phyloP scores from a whole-genome alignment of 768 basidiomycete species.

The Xerocomellus chrysenteron region DNA sequence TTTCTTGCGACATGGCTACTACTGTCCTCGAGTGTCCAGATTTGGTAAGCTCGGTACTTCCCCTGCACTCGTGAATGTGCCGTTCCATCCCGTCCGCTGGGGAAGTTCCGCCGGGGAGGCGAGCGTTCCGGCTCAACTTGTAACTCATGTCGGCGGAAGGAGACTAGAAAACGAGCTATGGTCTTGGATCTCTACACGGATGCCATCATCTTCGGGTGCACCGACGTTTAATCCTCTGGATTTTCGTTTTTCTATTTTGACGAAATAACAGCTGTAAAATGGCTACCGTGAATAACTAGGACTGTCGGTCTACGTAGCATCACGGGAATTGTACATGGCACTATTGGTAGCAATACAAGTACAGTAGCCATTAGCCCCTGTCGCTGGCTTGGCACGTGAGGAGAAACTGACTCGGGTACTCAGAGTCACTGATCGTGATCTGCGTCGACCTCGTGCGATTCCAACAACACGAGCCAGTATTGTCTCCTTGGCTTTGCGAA shows the following conservation, averaged over 20 bases:
- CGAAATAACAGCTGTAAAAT: too few species aligned
- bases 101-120: conserved; percentile 18
- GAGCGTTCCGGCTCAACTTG: conserved; percentile 18
- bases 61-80: conserved; percentile 6
- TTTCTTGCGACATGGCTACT: conserved; percentile 22
- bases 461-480: background rate
- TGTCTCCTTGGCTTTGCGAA: background rate
- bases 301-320: too few species aligned
- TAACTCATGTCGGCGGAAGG: conserved; percentile 27
- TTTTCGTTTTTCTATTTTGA: too few species aligned
- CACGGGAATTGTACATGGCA: conserved; percentile 32
- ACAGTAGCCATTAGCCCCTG: conserved; percentile 15
- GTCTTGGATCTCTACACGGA: background rate
- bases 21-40: conserved; percentile 5
- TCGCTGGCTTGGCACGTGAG: conserved; percentile 27
- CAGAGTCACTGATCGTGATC: background rate
- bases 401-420: conserved; percentile 8
- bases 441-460: conserved; percentile 1
- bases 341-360: conserved; percentile 13
- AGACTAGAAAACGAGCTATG: conserved; percentile 3
- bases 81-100: conserved; percentile 9
- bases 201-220: too few species aligned
- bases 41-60: conserved; percentile 13
- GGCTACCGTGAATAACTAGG: too few species aligned
- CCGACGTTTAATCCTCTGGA: too few species aligned